A percentile compares a stretch with the other conserved stretches of the same genome.
phyloP scores from a whole-genome alignment of 176 grass and related monocot genomes.

The Metroxylon sagu region DNA sequence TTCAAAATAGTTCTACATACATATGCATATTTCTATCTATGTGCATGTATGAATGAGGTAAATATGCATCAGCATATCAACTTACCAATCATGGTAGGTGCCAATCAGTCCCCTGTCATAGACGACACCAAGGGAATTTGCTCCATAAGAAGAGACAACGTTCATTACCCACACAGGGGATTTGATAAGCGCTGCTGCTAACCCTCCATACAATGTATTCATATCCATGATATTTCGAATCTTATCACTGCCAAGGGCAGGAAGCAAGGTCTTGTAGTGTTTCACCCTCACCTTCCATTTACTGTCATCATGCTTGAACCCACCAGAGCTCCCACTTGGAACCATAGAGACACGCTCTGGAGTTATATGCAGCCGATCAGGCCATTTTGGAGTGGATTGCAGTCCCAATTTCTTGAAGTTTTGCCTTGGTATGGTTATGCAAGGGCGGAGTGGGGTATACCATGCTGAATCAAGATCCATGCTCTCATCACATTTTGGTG shows the following conservation, averaged over 20 bases:
- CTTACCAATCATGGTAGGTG: slow-evolving; percentile 79
- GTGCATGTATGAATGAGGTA: too few species aligned
- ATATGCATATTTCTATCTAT: too few species aligned
- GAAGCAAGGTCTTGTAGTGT: slow-evolving; percentile 61
- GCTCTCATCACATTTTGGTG: slow-evolving; percentile 85
- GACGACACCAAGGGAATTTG: slow-evolving; percentile 65
- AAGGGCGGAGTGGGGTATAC: slow-evolving; percentile 82
- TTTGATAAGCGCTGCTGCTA: slow-evolving; percentile 49
- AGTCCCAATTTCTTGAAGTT: slow-evolving; percentile 46
- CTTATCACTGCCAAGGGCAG: slow-evolving; percentile 58
- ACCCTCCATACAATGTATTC: slow-evolving; percentile 71
- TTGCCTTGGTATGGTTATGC: slow-evolving; percentile 46
- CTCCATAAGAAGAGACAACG: slow-evolving; percentile 70
- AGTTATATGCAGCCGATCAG: slow-evolving; percentile 44
- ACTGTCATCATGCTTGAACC: slow-evolving; percentile 69
- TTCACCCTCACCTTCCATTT: slow-evolving; percentile 61
- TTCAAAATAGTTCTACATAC: too few species aligned
- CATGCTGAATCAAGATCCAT: slow-evolving; percentile 69
- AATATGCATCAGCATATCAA: too few species aligned
- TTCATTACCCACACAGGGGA: slow-evolving; percentile 97
- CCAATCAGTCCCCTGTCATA: slow-evolving; percentile 92
- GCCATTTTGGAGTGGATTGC: slow-evolving; percentile 62
- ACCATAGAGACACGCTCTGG: slow-evolving; percentile 53
- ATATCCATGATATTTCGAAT: slow-evolving; percentile 92
- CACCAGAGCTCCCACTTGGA: slow-evolving; percentile 45